A percentile compares a stretch with the other conserved stretches of the same genome.
Conservation (phyloP, 352 stramenopile species). For the Phytophthora palmivora region DNA sequence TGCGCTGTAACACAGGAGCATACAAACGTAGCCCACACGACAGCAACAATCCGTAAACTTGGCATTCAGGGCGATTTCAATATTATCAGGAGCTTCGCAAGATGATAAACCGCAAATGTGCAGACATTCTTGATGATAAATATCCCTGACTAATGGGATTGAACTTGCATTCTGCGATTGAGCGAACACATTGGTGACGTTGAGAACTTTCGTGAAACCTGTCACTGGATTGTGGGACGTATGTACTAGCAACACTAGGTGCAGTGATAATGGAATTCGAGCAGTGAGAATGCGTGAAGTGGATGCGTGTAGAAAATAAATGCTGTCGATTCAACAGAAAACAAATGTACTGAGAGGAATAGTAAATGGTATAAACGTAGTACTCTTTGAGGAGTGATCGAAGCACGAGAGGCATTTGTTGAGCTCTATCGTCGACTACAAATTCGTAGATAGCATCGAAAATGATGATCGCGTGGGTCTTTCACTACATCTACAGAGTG, state of each 20-base stretch:
- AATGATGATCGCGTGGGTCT: too few relatives aligned
- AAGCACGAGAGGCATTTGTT: constrained; percentile 18
- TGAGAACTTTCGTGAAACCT: constrained; percentile 27
- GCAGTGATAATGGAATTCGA: too few relatives aligned
- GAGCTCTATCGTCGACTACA: too few relatives aligned
- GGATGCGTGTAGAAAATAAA: too few relatives aligned
- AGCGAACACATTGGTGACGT: constrained; percentile 20
- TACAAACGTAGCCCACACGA: constrained; percentile 10
- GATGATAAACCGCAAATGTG: constrained; percentile 7
- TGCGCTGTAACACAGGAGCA: constrained; percentile 4
- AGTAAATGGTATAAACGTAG: constrained; percentile 27
- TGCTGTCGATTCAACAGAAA: too few relatives aligned
- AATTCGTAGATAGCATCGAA: too few relatives aligned
- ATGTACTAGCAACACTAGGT: too few relatives aligned
- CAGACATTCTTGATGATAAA: constrained; percentile 6
- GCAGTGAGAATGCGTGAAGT: too few relatives aligned
- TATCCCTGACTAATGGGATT: constrained; percentile 12
- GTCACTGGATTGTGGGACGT: too few relatives aligned
- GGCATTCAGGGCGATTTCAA: constrained; percentile 12
- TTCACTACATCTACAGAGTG: constrained; percentile 43
- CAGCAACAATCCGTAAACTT: neutral
- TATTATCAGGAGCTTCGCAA: constrained; percentile 1
- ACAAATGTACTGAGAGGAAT: constrained; percentile 4
- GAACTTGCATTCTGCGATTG: constrained; percentile 13
- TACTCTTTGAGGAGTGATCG: constrained; percentile 29